Evolutionary conservation across 805 yeast genomes (phyloP).

Genomic region (Metschnikowia colocasiae): DNA sequence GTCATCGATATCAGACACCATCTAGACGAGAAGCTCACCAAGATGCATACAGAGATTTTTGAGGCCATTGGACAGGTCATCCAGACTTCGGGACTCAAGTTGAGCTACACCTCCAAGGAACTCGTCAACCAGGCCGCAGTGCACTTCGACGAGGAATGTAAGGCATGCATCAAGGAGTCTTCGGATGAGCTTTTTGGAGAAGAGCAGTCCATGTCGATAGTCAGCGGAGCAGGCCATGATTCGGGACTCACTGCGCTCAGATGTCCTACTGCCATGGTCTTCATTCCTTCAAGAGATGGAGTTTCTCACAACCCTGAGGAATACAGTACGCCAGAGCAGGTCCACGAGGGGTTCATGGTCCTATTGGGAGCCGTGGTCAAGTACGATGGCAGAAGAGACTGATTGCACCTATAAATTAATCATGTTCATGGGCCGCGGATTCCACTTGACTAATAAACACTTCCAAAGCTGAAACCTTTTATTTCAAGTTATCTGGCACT

Average conservation of each 20-base stretch:
- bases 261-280: conserved; percentile 71
- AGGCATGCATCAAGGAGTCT: conserved; percentile 49
- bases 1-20: conserved; percentile 60
- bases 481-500: too few relatives aligned
- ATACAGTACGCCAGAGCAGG: conserved; percentile 60
- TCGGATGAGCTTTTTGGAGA: conserved; percentile 49
- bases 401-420: too few relatives aligned
- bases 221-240: conserved; percentile 75
- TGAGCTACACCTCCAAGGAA: conserved; percentile 39
- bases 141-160: conserved; percentile 50
- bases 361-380: conserved; percentile 44
- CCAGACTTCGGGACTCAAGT: conserved; percentile 26
- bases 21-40: conserved; percentile 39
- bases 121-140: conserved; percentile 54
- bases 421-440: too few relatives aligned
- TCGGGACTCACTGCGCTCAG: conserved; percentile 54
- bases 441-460: too few relatives aligned
- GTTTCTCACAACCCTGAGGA: conserved; percentile 66
- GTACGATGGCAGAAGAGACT: conserved; percentile 23
- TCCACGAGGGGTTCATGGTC: conserved; percentile 56
- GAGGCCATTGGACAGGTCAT: conserved; percentile 36
- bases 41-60: conserved; percentile 38
- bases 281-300: conserved; percentile 66
- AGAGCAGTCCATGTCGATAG: conserved; percentile 42
- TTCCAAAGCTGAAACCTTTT: too few relatives aligned